Base-by-base conservation (phyloP, 805 yeast species). In the Diddensiella santjacobensis region DNA sequence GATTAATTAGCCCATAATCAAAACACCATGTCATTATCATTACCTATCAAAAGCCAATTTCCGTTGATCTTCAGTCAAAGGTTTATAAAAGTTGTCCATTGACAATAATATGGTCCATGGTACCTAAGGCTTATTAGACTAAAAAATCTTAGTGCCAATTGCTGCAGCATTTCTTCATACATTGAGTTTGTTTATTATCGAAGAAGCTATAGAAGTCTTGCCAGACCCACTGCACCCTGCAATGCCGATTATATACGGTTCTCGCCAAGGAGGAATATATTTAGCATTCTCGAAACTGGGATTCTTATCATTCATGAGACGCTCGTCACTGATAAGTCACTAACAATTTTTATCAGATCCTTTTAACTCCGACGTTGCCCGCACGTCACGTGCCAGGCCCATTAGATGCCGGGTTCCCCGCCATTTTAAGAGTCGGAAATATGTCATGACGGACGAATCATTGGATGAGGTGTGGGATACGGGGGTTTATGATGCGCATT, bases 31-130 rank as follows among this genome's bases (percentile, higher is more conserved):
- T 26, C 13, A 8, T 8, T 26, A 8, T 13, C 13, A 26, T 26
- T 13, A 59, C 62, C 52, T 71, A 8, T 68, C 61, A 62, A 83
- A 84, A 0, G 97, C 98, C 45, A 56, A 59, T 48, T 70, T 58
- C 15, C 84, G 72, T 54, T 87, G 79, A 38, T 80, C 91, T 2
- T 65, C 68, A 1, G 72, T 74, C 56, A 93, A 71, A 0, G 93
- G 93, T 42, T 76, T 80, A 69, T 93, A 93, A 63, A 91, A 93
- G 66, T 91, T 91, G 63, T 93, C 99, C 69, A 89, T 74, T 1
- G 96, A 85, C 18, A 91, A 62, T 48, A 93, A 71, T 10, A 93
- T 91, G 0, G 97, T 87, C 96, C 98, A 90, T 0, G 98, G 98
- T 47, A 87, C 87, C 67, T 87, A 83, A 17, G 11, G 31, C 17